These are phyloP conservation scores for Salix exigua DNA, from an alignment of 345 rosid species.

Conservation along the genomic window DNA sequence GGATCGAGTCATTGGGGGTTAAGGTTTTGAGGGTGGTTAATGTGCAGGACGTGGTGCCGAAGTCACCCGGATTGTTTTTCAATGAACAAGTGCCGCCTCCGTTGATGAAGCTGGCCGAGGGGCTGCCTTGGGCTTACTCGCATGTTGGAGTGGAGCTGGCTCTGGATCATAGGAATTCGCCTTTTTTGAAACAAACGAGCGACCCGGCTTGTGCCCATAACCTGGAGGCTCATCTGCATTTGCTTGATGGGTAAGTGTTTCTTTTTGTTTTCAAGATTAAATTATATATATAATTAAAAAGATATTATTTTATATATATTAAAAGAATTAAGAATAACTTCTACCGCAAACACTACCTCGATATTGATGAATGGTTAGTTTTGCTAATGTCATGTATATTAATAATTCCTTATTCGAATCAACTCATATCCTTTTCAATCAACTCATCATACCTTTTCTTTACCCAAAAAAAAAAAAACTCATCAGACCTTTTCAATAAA, in stretches of 20 bases:
- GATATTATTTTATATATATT: too few relatives aligned
- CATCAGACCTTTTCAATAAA: neutral
- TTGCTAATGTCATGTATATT: too few relatives aligned
- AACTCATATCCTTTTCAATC: neutral
- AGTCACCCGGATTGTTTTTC: conserved; percentile 64
- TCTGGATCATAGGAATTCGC: conserved; percentile 62
- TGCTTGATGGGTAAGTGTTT: conserved; percentile 72
- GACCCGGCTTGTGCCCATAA: conserved; percentile 61
- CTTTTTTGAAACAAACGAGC: conserved; percentile 50
- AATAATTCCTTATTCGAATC: neutral
- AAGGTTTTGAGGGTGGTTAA: conserved; percentile 81
- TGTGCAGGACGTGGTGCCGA: conserved; percentile 60
- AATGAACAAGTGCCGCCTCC: conserved; percentile 46
- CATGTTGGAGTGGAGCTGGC: conserved; percentile 76
- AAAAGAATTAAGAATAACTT: too few relatives aligned
- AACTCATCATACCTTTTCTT: neutral
- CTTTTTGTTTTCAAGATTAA: neutral
- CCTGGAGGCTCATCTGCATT: conserved; percentile 72
- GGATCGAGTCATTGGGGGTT: conserved; percentile 51
- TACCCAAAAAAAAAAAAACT: too few relatives aligned
- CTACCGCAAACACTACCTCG: too few relatives aligned
- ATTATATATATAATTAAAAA: too few relatives aligned
- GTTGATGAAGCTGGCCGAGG: conserved; percentile 48
- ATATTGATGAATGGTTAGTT: too few relatives aligned
- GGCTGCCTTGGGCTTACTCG: conserved; percentile 72